These are phyloP conservation scores for Gynandropsis gynandra DNA, from an alignment of 345 rosid genomes.

Conservation along the genomic window DNA sequence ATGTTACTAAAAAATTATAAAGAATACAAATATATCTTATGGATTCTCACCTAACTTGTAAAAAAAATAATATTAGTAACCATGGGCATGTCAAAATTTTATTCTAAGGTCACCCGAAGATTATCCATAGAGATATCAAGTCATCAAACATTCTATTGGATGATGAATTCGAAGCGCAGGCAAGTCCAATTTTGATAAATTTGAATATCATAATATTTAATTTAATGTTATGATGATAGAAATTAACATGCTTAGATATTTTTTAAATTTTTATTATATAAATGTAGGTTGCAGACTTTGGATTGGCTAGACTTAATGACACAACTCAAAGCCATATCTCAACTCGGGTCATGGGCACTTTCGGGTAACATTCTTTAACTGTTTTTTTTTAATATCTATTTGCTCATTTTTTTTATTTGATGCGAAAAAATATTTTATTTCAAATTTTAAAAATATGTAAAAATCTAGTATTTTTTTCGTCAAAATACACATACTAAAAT, in stretches of 20 bases:
- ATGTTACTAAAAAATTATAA: not conserved
- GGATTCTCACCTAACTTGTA: not conserved
- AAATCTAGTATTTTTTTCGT: too few species aligned
- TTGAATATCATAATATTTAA: too few species aligned
- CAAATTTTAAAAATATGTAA: too few species aligned
- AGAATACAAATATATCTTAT: not conserved
- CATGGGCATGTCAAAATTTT: not conserved
- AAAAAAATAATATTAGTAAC: not conserved
- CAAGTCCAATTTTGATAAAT: constrained; percentile 22
- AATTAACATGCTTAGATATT: too few species aligned
- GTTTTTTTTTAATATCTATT: not conserved
- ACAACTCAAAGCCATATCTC: constrained; percentile 80
- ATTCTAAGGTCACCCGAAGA: constrained; percentile 50
- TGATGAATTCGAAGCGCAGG: constrained; percentile 48
- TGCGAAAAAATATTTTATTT: not conserved
- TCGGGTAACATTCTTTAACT: constrained; percentile 43
- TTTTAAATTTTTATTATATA: constrained; percentile 10
- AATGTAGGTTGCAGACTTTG: constrained; percentile 90
- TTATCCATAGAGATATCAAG: constrained; percentile 72
- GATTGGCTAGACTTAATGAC: constrained; percentile 83
- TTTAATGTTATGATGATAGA: not conserved
- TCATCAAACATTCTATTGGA: constrained; percentile 65
- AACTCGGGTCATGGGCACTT: constrained; percentile 97
- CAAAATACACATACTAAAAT: too few species aligned
- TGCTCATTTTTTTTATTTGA: not conserved